These are phyloP conservation scores for Aspergillus cejpii DNA, from an alignment of 2,329 filamentous ascomycete species.

Conservation along the genomic window DNA sequence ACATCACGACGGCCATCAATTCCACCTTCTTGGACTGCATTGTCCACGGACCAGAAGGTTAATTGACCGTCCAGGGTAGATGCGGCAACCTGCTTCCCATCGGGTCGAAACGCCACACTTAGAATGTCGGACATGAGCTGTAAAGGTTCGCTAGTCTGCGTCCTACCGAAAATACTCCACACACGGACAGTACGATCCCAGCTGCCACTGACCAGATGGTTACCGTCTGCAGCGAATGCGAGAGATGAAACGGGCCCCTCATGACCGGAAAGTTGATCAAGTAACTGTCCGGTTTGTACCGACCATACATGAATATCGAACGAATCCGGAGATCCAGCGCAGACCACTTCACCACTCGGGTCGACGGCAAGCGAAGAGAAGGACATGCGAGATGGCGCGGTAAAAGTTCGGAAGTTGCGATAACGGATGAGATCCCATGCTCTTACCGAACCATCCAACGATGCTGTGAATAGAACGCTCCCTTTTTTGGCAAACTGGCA, in stretches of 20 bases:
- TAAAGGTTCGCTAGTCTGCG: conserved; percentile 89
- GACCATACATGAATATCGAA: conserved; percentile 99
- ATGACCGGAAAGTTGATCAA: conserved; percentile 85
- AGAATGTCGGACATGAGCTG: conserved; percentile 89
- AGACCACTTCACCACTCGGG: conserved; percentile 91
- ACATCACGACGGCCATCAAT: conserved; percentile 87
- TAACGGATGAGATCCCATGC: conserved; percentile 96
- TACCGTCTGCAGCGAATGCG: conserved; percentile 80
- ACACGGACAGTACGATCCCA: conserved; percentile 95
- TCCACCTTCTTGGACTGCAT: conserved; percentile 77
- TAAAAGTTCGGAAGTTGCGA: conserved; percentile 95
- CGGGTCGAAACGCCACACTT: conserved; percentile 77
- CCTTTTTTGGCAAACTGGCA: conserved; percentile 94
- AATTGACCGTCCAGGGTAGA: conserved; percentile 90
- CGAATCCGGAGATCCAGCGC: conserved; percentile 88
- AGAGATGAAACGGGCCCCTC: conserved; percentile 88
- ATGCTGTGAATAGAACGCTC: conserved; percentile 91
- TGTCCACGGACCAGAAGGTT: conserved; percentile 87
- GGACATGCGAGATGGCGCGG: conserved; percentile 79
- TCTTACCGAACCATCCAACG: conserved; percentile 85
- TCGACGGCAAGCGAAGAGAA: conserved; percentile 96
- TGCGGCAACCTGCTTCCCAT: conserved; percentile 83
- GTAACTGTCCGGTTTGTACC: conserved; percentile 90
- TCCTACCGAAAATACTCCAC: conserved; percentile 91
- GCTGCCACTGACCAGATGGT: conserved; percentile 78